Percentiles rank a stretch among this genome's conserved stretches.
These are phyloP conservation scores for Sutorius australiensis DNA, from an alignment of 768 basidiomycete species.

Conservation along the genomic window DNA sequence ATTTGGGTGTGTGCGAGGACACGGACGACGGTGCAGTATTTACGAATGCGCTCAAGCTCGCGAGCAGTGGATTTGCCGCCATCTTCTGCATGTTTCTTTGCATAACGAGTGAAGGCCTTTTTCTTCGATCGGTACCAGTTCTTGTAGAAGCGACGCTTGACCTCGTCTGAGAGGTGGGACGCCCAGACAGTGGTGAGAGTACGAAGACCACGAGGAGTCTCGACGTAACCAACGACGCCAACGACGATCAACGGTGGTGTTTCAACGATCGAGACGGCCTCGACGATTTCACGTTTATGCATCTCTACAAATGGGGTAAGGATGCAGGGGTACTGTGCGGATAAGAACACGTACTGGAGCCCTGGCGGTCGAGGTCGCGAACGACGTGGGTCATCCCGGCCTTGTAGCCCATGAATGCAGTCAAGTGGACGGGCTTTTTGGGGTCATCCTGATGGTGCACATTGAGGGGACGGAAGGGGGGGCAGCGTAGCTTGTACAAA, in stretches of 20 bases:
- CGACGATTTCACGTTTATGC: constrained; percentile 99
- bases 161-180: constrained; percentile 93
- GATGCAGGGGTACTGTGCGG: background rate
- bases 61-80: constrained; percentile 87
- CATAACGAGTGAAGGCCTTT: constrained; percentile 99
- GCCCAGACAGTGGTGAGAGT: constrained; percentile 99
- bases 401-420: constrained; percentile 99
- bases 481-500: constrained; percentile 31
- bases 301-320: constrained; percentile 63
- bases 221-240: constrained; percentile 98
- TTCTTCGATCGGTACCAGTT: constrained; percentile 99
- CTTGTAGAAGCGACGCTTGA: constrained; percentile 99
- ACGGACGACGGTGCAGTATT: constrained; percentile 99
- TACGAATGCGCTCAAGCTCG: constrained; percentile 98
- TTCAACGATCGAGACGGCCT: constrained; percentile 94
- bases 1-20: constrained; percentile 99
- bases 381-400: constrained; percentile 99
- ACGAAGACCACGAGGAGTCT: constrained; percentile 98
- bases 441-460: constrained; percentile 78
- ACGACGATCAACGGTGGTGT: constrained; percentile 96
- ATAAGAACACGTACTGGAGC: constrained; percentile 75
- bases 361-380: constrained; percentile 97
- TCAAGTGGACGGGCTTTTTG: constrained; percentile 98
- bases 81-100: constrained; percentile 98
- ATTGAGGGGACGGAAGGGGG: constrained; percentile 7